phyloP scores from a whole-genome alignment of 208 protist genomes.

The Acanthamoeba culbertsoni region DNA sequence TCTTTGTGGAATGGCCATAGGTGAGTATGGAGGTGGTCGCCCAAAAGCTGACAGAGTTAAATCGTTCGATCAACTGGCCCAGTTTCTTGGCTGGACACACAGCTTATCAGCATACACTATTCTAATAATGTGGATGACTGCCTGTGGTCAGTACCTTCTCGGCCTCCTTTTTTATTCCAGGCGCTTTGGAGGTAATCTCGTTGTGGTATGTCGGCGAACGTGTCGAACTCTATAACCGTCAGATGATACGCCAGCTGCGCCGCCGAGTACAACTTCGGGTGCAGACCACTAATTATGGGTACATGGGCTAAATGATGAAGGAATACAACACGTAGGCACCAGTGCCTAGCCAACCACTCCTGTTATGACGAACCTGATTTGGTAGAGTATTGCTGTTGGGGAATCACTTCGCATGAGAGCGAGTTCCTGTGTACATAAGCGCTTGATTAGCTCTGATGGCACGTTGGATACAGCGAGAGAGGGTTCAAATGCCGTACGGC shows the following conservation, averaged over 20 bases:
- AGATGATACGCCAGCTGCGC: not conserved
- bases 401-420: not conserved
- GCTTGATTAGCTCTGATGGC: not conserved
- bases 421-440: not conserved
- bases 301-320: no score
- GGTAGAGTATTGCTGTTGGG: not conserved
- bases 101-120: not conserved
- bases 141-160: conserved; percentile 3
- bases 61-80: conserved; percentile 19
- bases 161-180: conserved; percentile 34
- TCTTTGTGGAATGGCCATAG: not conserved
- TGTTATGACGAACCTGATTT: not conserved
- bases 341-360: not conserved
- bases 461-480: not conserved
- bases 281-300: not conserved
- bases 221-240: not conserved
- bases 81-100: conserved; percentile 12
- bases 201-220: not conserved
- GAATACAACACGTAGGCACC: not conserved
- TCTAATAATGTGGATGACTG: not conserved
- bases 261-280: not conserved
- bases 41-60: conserved; percentile 61
- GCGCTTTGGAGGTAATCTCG: conserved; percentile 42
- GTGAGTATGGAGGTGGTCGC: conserved; percentile 43
- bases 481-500: not conserved